Base-by-base conservation (phyloP, 2,329 filamentous ascomycete genomes). In the Colletotrichum tropicale region DNA sequence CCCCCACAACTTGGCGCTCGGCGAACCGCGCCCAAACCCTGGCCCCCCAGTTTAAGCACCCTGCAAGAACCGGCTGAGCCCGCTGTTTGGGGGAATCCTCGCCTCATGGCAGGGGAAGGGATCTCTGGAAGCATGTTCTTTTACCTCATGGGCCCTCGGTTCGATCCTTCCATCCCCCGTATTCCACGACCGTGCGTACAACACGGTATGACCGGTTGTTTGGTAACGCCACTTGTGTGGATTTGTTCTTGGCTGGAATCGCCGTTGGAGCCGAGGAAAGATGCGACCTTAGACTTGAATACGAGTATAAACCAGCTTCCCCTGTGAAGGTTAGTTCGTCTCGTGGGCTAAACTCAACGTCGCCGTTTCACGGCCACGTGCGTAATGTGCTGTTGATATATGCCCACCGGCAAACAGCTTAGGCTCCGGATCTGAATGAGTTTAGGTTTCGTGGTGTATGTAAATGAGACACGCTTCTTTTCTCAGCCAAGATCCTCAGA, bases 1-100 rank as follows among this genome's bases (percentile, higher is more conserved):
- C 61, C 66, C 70, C 71, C 71, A 74, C 66, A 70, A 62, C 56
- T 38, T 26, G 58, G 58, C 48, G 34, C 66, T 70, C 18, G 71
- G 71, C 56, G 58, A 62, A 74, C 36, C 43, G 58, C 56, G 58
- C 16, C 30, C 43, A 6, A 43, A 36, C 43, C 58, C 24, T 70
- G 66, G 48, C 32, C 43, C 38, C 43, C 71, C 58, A 43, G 71
- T 60, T 21, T 18, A 30, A 10, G 28, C 15, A 26, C n/a, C 62
- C 34, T 32, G 43, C 21, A 10, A 66, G 9, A n/a, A 15, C 38
- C n/a, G 66, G 56, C 30, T 38, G 28, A 15, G 9, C 66, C 43
- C 9, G 38, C 38, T 38, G 16, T 2, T 55, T 62, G 38, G 4
- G 7, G 65, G 3, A 62, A 56, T 52, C 13, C 2, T 43, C 13